Evolutionary conservation across 108 stramenopile genomes (phyloP), one percentile per base, ranked within the genome.

Genomic region (Epithemia pelagica): DNA sequence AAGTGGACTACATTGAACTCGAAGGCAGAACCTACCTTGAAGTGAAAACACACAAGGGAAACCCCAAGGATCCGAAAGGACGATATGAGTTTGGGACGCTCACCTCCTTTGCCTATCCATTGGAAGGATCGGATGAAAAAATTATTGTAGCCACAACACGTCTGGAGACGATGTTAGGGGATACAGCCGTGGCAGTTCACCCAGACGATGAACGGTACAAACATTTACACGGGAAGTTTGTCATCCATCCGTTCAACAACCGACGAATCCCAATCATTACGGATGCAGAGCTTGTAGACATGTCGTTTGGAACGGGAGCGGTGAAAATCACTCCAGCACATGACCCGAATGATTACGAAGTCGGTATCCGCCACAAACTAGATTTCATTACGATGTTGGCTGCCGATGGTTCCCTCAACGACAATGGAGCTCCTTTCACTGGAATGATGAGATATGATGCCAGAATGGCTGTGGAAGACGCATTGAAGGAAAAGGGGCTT

Each of bases 301-400:
- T 99, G 99, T 65, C 73, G 27, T 97, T 98, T 74, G 99, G 99
- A 67, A 99, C 99, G 0, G 99, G 97, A 57, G 97, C 97, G 52
- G 99, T 99, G 33, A 99, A 99, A 82, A 94, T 99, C 65, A 99
- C 99, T 3, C 99, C 99, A 15, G 98, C 96, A 1, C 98, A 99
- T 68, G 99, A 99, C 79, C 99, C 97, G 2, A 97, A 99, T 65
- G 99, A 98, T 89, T 98, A 96, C 85, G 92, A 92, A 66, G 98
- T 96, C 71, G 99, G 99, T 52, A 94, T 92, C 80, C 75, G 98
- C 32, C 94, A 99, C 74, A 80, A 88, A 57, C 81, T 99, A 71
- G 89, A 92, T 71, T 97, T 97, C 68, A 92, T 98, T 54, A 92
- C 90, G 25, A 70, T 98, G 15, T 69, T 98, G 63, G 87, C 85